A percentile compares a stretch with the other conserved stretches of the same genome.
Evolutionary conservation across 2,329 filamentous ascomycete species (phyloP).

Genomic region (Colletotrichum salicis): DNA sequence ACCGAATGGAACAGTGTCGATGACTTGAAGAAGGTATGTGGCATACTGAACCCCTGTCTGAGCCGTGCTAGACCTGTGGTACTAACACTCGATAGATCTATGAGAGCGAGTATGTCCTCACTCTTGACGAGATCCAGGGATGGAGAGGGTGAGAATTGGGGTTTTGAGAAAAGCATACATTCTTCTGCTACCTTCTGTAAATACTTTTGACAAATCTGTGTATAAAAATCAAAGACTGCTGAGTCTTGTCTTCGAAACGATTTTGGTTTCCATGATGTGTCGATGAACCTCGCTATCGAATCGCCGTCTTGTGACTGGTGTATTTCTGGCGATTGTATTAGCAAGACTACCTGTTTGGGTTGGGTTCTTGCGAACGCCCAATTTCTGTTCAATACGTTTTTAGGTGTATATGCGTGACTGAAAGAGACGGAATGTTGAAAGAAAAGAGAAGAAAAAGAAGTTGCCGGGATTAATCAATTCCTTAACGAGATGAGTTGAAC

Average conservation of each 20-base stretch:
- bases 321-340: too few species aligned
- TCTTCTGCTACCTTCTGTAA: constrained; percentile 8
- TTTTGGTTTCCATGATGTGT: background rate
- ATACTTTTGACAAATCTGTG: background rate
- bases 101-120: constrained; percentile 46
- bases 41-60: accelerated
- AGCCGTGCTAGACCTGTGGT: accelerated
- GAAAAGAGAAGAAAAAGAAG: too few species aligned
- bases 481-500: too few species aligned
- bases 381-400: too few species aligned
- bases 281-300: background rate
- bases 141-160: constrained; percentile 38
- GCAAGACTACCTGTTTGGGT: too few species aligned
- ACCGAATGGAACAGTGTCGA: constrained; percentile 52
- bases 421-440: too few species aligned
- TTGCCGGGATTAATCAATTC: too few species aligned
- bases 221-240: background rate
- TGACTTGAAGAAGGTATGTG: constrained; percentile 48
- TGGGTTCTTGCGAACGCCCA: too few species aligned
- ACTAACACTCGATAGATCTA: constrained; percentile 41
- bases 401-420: too few species aligned
- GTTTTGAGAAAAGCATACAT: background rate
- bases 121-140: constrained; percentile 48
- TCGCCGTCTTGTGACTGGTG: too few species aligned
- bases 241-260: background rate